Evolutionary conservation across 2,329 filamentous ascomycete species (phyloP).

Genomic region (Sporothrix dimorphospora): DNA sequence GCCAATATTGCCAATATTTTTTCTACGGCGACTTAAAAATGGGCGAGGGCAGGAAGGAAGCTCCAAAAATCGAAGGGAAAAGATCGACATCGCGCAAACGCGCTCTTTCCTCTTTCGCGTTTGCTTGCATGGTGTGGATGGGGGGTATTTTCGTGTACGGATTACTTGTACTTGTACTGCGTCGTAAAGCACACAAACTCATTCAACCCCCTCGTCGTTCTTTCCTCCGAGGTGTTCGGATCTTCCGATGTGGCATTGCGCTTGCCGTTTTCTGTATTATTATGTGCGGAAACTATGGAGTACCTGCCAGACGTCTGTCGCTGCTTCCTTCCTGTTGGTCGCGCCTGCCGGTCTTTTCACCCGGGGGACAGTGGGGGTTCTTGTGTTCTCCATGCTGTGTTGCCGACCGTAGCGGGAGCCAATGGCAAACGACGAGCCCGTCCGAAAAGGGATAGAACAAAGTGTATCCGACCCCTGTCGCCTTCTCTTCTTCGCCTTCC

Average conservation of each 20-base stretch:
- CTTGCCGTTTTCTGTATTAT: not conserved
- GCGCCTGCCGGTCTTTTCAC: not conserved
- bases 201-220: not conserved
- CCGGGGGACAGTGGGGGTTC: not conserved
- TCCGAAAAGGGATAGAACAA: slow-evolving; percentile 7
- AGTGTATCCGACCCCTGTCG: not conserved
- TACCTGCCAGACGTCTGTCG: not conserved
- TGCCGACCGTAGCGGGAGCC: not conserved
- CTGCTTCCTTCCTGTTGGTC: not conserved
- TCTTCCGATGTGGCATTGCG: not conserved
- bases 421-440: not conserved
- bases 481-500: not conserved
- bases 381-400: not conserved
- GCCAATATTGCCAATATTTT: not conserved
- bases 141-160: not conserved
- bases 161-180: no score
- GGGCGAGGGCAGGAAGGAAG: not conserved
- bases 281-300: not conserved
- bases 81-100: not conserved
- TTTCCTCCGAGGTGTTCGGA: not conserved
- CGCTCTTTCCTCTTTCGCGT: not conserved
- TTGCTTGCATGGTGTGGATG: not conserved
- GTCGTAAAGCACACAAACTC: not conserved
- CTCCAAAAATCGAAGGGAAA: no score
- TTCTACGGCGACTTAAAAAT: not conserved